Percentiles rank a stretch among this genome's conserved stretches.
phyloP scores from a whole-genome alignment of 176 grass and related monocot species.

The Oryza punctata region DNA sequence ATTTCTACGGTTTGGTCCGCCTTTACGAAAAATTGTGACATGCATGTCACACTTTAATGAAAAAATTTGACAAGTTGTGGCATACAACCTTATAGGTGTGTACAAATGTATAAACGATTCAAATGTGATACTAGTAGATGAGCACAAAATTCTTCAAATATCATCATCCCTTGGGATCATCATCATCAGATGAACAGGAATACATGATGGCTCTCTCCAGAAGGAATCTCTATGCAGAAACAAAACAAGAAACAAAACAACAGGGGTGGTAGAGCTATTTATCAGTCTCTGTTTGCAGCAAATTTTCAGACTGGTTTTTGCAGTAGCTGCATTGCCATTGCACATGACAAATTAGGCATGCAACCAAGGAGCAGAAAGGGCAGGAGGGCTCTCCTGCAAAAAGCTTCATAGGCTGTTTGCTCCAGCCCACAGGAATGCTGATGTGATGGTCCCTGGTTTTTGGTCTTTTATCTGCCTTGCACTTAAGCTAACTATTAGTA shows the following conservation, averaged over 20 bases:
- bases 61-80: background rate
- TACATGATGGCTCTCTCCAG: background rate
- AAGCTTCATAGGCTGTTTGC: constrained; percentile 13
- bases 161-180: background rate
- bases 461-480: background rate
- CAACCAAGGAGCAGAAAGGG: background rate
- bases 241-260: background rate
- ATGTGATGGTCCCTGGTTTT: constrained; percentile 11
- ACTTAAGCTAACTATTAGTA: background rate
- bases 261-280: background rate
- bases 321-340: background rate
- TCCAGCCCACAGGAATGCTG: constrained; percentile 25
- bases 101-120: background rate
- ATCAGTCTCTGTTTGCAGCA: background rate
- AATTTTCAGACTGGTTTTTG: background rate
- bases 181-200: background rate
- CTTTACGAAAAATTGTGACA: background rate
- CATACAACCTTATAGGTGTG: background rate
- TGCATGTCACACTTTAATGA: background rate
- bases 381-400: background rate
- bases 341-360: constrained; percentile 23
- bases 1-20: background rate
- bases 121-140: too few relatives aligned
- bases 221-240: background rate
- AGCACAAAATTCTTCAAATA: background rate